Percentiles rank a stretch among this genome's conserved stretches.
These are phyloP conservation scores for Myrica gale DNA, from an alignment of 306 rosid species.

Conservation along the genomic window DNA sequence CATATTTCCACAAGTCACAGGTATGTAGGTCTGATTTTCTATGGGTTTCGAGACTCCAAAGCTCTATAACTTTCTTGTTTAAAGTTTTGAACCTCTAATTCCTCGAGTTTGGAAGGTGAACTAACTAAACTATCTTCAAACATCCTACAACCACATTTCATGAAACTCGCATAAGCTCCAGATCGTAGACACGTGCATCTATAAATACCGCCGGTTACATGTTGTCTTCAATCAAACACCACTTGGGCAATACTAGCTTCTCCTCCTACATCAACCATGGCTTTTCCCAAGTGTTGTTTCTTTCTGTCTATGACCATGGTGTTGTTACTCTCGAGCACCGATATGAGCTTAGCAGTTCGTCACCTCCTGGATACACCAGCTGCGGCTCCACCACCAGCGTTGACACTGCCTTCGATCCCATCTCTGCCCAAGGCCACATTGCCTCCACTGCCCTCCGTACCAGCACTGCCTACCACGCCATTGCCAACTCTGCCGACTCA, in stretches of 20 bases:
- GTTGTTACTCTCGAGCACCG: conserved; percentile 24
- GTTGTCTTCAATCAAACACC: too few relatives aligned
- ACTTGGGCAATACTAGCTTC: background rate
- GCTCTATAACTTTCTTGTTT: too few relatives aligned
- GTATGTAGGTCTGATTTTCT: background rate
- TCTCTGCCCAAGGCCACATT: conserved; percentile 19
- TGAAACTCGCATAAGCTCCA: conserved; percentile 7
- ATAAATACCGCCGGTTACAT: too few relatives aligned
- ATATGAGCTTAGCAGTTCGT: conserved; percentile 29
- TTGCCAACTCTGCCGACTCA: conserved; percentile 5
- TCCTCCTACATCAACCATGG: background rate
- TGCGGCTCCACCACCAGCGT: conserved; percentile 28
- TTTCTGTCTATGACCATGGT: conserved; percentile 5
- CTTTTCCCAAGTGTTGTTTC: conserved; percentile 4
- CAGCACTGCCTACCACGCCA: conserved; percentile 12
- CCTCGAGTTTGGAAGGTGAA: conserved; percentile 8
- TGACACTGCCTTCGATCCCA: conserved; percentile 26
- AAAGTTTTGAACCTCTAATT: background rate
- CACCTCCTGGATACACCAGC: conserved; percentile 32
- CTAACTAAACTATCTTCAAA: conserved; percentile 2
- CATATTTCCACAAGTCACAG: background rate
- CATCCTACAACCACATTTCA: conserved; percentile 15
- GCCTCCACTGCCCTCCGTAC: conserved; percentile 25
- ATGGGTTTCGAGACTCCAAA: too few relatives aligned
- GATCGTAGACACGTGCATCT: too few relatives aligned